Base-by-base conservation (phyloP, 768 basidiomycete species). In the Lactarius vividus region DNA sequence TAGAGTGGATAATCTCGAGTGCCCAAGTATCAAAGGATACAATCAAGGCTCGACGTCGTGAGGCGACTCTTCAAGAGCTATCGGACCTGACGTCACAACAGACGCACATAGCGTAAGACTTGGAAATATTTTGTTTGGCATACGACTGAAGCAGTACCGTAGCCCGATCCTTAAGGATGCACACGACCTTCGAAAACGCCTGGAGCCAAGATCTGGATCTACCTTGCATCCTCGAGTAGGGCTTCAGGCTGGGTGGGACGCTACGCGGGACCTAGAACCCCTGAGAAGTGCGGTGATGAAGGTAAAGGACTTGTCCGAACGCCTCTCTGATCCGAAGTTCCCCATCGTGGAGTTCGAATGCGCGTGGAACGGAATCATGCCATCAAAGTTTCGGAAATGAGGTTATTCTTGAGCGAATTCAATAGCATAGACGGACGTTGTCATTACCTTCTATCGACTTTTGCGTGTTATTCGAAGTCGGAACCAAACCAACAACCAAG, bases 291-390 rank as follows among this genome's bases (percentile, higher is more conserved):
- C n/a, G n/a, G 52, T 63, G n/a, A 23, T n/a, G 39, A 37, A 55
- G 54, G 49, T 57, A 52, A 66, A 16, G 31, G 40, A 54, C 33
- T 28, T 66, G 18, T 16, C 49, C 3, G 52, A 63, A 26, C 39
- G 40, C 6, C 40, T 66, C 20, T 54, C 31, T 7, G 61, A 63
- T 59, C 49, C 49, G 20, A 57, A 29, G 15, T 13, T 56, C 28
- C 65, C 65, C 4, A 20, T 15, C 4, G 26, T 53, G 28, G 65
- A 66, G 52, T 59, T 66, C 33, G 42, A 63, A 31, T 42, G 54
- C 37, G 65, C 57, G 1, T 66, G 61, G 61, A 59, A 66, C 7
- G 65, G 65, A 35, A 62, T 66, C 31, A 66, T 63, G 65, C 52
- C 37, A 39, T 39, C 37, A 15, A 39, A 39, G 37, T 15, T 39